These are phyloP conservation scores for Cyclotella atomus DNA, from an alignment of 108 stramenopile species.

Conservation along the genomic window DNA sequence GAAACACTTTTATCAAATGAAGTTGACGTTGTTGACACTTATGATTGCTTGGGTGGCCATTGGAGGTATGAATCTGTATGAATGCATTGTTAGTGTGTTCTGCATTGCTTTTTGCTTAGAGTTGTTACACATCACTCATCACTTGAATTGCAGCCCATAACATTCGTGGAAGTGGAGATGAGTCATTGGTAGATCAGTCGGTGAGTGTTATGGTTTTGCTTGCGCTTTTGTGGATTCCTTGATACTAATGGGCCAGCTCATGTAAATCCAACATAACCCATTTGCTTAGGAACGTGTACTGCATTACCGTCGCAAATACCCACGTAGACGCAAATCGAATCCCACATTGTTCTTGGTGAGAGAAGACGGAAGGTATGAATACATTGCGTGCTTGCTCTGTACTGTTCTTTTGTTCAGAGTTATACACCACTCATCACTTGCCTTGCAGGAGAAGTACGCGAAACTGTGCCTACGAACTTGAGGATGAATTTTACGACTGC, in stretches of 20 bases:
- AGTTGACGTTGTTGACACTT: background rate
- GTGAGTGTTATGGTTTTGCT: background rate
- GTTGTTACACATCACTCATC: background rate
- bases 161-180: constrained; percentile 1
- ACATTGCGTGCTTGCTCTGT: too few relatives aligned
- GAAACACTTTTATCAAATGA: constrained; percentile 1
- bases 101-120: background rate
- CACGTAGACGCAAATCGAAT: background rate
- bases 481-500: constrained; percentile 1
- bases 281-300: background rate
- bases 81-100: background rate
- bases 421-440: too few relatives aligned
- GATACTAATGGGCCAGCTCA: background rate
- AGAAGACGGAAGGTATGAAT: background rate
- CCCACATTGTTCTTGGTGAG: background rate
- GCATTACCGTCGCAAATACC: background rate
- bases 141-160: background rate
- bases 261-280: background rate
- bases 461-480: background rate
- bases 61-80: background rate
- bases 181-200: constrained; percentile 2
- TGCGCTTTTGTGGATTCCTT: background rate
- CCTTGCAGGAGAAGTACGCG: background rate
- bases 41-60: background rate
- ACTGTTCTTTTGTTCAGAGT: too few relatives aligned